Evolutionary conservation across 805 yeast genomes (phyloP).

Genomic region (Nakazawaea sp.): DNA sequence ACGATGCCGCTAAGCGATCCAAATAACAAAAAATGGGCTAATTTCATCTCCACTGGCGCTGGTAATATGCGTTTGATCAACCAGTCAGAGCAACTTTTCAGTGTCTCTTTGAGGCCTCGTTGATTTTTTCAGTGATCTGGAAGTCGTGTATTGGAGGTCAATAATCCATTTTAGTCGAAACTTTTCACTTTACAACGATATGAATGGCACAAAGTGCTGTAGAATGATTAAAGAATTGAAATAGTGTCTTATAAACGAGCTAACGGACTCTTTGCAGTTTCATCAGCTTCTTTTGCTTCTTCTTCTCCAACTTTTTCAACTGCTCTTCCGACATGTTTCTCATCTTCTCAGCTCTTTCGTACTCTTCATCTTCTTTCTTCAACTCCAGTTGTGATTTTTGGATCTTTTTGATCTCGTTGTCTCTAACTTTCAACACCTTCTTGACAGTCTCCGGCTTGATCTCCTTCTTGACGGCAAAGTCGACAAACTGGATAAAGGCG

Average conservation of each 20-base stretch:
- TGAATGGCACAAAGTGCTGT: no score
- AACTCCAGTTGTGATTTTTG: conserved; percentile 59
- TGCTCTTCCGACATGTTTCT: conserved; percentile 57
- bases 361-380: conserved; percentile 62
- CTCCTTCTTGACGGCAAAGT: conserved; percentile 45
- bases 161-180: no score
- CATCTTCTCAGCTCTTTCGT: conserved; percentile 63
- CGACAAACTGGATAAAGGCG: conserved; percentile 54
- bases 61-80: not conserved
- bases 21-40: not conserved
- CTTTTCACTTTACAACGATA: no score
- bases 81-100: no score
- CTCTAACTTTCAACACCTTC: conserved; percentile 75
- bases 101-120: not conserved
- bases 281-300: conserved; percentile 68
- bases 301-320: conserved; percentile 71
- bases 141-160: no score
- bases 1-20: not conserved
- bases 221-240: no score
- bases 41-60: not conserved
- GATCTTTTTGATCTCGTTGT: conserved; percentile 62
- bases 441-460: conserved; percentile 71
- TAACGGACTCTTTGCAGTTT: conserved; percentile 47
- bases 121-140: no score
- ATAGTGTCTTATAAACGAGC: no score